Evolutionary conservation across 2,329 filamentous ascomycete genomes (phyloP).

Genomic region (Aaosphaeria arxii): DNA sequence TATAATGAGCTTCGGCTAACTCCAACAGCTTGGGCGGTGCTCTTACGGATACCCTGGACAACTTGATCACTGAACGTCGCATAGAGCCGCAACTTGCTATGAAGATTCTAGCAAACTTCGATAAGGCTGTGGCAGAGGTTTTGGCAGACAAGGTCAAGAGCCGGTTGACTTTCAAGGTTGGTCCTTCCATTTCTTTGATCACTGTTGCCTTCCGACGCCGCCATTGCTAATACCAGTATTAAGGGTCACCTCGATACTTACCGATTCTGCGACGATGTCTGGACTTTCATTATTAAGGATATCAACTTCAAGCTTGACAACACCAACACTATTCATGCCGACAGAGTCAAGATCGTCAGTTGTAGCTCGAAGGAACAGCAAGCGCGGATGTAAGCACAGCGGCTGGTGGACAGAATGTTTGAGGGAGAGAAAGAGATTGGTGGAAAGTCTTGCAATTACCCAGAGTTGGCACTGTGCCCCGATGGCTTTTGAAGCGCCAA

Average conservation of each 20-base stretch:
- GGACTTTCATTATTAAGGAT: slow-evolving; percentile 98
- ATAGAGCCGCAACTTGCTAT: slow-evolving; percentile 98
- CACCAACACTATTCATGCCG: slow-evolving; percentile 69
- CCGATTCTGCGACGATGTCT: slow-evolving; percentile 98
- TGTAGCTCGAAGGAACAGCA: slow-evolving; percentile 80
- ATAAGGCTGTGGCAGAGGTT: slow-evolving; percentile 87
- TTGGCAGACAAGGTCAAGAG: slow-evolving; percentile 90
- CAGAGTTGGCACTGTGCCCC: no score
- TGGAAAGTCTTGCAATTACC: no score
- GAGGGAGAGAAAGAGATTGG: no score
- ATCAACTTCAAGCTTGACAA: slow-evolving; percentile 98
- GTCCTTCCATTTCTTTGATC: slow-evolving; percentile 8
- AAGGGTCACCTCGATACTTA: slow-evolving; percentile 97
- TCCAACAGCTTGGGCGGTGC: slow-evolving; percentile 77
- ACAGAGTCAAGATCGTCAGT: slow-evolving; percentile 97
- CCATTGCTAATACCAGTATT: background rate
- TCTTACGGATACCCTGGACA: slow-evolving; percentile 94
- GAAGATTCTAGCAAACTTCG: slow-evolving; percentile 96
- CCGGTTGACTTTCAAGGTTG: slow-evolving; percentile 90
- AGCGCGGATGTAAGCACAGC: no score
- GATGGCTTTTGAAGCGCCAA: no score
- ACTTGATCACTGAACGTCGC: slow-evolving; percentile 87
- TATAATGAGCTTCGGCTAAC: slow-evolving; percentile 21
- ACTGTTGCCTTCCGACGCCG: background rate
- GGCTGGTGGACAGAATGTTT: no score